Evolutionary conservation across 2,329 filamentous ascomycete genomes (phyloP), one percentile per base, ranked within the genome.

Genomic region (Cladosporium sphaerospermum): DNA sequence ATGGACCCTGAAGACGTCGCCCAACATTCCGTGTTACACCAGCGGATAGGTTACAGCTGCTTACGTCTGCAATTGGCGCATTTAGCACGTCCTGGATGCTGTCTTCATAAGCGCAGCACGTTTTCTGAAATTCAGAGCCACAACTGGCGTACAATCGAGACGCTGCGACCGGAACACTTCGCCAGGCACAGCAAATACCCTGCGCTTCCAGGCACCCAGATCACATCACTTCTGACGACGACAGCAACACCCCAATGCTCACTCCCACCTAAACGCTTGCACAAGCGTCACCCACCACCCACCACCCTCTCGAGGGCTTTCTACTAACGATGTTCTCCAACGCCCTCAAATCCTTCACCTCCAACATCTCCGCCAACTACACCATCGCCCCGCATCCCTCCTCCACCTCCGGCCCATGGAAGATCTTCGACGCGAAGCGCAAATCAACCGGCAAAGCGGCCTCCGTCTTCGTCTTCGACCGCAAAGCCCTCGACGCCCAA

Each of bases 351-450:
- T 95, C 92, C 59, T 92, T 97, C 70, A 86, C 85, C 59, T 92
- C 88, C 56, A 96, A 96, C 73, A 97, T 99, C 73, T 85, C 84
- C 55, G 84, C 86, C 67, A 95, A 96, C 74, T 99, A 99, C 73
- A 83, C 86, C 61, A 78, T 97, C 60, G 85, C 89, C 18, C 78
- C 84, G 23, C 83, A 82, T 55, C 81, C 87, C 9, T 85, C 83
- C n/a, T 87, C 89, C 48, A 83, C 83, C 49, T 88, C 91, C 13
- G 93, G 93, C 14, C 89, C 91, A 54, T 99, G 93, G 93, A 95
- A 90, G 75, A 93, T 99, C 65, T 92, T 92, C 78, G 91, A 96
- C 74, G 91, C 88, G 55, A 97, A 95, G 77, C 95, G 95, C 75
- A 97, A 96, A 73, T 89, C 87, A 31, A 96, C 90, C 0, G 89